Evolutionary conservation across 768 basidiomycete genomes (phyloP).

Genomic region (Rhizopogon sp.): DNA sequence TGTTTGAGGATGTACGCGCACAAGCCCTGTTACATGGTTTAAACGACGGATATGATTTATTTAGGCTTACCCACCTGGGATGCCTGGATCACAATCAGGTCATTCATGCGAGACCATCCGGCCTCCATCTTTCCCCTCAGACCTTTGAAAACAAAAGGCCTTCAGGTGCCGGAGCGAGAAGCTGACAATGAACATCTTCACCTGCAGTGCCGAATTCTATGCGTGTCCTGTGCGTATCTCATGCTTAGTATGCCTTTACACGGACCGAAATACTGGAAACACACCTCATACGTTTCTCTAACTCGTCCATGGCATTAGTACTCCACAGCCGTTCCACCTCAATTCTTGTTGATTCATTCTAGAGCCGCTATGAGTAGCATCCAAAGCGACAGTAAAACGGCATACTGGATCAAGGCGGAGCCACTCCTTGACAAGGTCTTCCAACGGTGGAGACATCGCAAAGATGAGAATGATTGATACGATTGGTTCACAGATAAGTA

Average conservation of each 20-base stretch:
- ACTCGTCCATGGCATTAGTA: conserved; percentile 23
- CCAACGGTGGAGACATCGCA: conserved; percentile 22
- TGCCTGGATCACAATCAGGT: conserved; percentile 75
- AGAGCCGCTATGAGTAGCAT: neutral
- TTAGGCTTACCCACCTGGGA: conserved; percentile 53
- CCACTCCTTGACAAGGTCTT: conserved; percentile 47
- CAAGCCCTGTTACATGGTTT: conserved; percentile 49
- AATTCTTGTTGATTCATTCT: conserved; percentile 35
- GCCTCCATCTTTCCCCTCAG: conserved; percentile 82
- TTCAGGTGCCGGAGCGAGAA: neutral
- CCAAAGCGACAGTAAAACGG: neutral
- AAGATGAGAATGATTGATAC: neutral
- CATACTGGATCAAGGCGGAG: conserved; percentile 43
- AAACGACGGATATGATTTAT: neutral
- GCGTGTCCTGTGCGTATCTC: conserved; percentile 39
- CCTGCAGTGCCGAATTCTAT: conserved; percentile 90
- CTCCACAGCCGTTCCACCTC: conserved; percentile 33
- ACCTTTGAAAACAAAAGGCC: conserved; percentile 35
- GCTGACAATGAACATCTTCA: conserved; percentile 19
- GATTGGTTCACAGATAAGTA: too few species aligned
- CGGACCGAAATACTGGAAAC: neutral
- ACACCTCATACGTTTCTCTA: conserved; percentile 40
- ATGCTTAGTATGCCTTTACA: neutral
- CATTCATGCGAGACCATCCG: conserved; percentile 90
- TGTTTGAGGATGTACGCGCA: conserved; percentile 62